phyloP scores from a whole-genome alignment of 192 early-diverging fungal species.

The Umbelopsis isabellina region DNA sequence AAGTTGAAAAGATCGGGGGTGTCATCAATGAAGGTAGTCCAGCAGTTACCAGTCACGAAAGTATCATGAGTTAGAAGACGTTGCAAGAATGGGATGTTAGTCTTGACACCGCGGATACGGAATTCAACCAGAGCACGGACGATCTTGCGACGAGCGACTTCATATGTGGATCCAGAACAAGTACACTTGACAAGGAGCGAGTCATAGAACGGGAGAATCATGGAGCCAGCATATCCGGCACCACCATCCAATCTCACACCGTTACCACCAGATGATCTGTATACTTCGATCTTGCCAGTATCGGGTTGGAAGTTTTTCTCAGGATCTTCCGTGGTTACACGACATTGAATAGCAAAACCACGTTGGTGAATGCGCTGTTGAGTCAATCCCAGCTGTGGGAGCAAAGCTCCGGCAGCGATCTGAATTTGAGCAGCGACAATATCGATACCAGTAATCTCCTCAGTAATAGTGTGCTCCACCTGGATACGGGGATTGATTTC shows the following conservation, averaged over 20 bases:
- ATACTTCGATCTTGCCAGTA: slow-evolving; percentile 94
- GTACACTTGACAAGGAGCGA: slow-evolving; percentile 92
- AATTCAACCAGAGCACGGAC: slow-evolving; percentile 91
- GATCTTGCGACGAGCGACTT: slow-evolving; percentile 88
- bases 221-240: slow-evolving; percentile 85
- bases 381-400: slow-evolving; percentile 76
- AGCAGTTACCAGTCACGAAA: slow-evolving; percentile 82
- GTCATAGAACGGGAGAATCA: slow-evolving; percentile 96
- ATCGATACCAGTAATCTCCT: slow-evolving; percentile 96
- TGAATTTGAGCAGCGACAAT: slow-evolving; percentile 93
- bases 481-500: slow-evolving; percentile 98
- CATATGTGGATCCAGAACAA: slow-evolving; percentile 85
- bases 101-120: slow-evolving; percentile 95
- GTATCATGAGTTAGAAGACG: slow-evolving; percentile 81
- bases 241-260: slow-evolving; percentile 90
- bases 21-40: slow-evolving; percentile 99
- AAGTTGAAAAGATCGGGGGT: slow-evolving; percentile 87
- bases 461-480: slow-evolving; percentile 98
- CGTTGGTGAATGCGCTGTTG: slow-evolving; percentile 82
- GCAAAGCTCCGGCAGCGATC: slow-evolving; percentile 85
- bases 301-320: slow-evolving; percentile 93
- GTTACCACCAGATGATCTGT: slow-evolving; percentile 87
- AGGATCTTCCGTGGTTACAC: slow-evolving; percentile 96
- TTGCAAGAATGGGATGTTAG: slow-evolving; percentile 94
- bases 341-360: slow-evolving; percentile 94